Percentiles rank a stretch among this genome's conserved stretches.
Evolutionary conservation across 2,329 filamentous ascomycete genomes (phyloP).

Genomic region (Sclerotinia sclerotiorum): DNA sequence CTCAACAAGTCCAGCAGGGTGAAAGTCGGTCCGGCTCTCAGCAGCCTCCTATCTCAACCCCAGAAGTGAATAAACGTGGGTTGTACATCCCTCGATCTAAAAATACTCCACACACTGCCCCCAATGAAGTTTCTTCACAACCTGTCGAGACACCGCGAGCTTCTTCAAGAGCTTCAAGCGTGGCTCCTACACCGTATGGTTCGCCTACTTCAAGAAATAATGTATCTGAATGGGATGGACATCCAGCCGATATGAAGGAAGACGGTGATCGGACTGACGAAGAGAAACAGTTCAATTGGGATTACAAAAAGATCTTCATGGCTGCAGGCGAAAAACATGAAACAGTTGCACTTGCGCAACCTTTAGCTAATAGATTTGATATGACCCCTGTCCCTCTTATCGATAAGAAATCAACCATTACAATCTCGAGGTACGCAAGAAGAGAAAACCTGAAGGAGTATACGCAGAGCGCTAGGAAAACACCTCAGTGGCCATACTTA

Average conservation of each 20-base stretch:
- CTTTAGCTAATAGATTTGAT: conserved; percentile 46
- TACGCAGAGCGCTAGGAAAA: conserved; percentile 45
- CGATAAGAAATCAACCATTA: conserved; percentile 46
- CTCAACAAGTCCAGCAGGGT: conserved; percentile 17
- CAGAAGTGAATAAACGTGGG: conserved; percentile 12
- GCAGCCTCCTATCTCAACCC: conserved; percentile 20
- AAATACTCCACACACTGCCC: conserved; percentile 11
- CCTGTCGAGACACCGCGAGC: conserved; percentile 10
- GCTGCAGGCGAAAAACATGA: conserved; percentile 42
- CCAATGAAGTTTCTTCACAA: conserved; percentile 19
- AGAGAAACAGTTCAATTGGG: conserved; percentile 43
- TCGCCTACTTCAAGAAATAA: conserved; percentile 20
- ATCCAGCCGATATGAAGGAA: conserved; percentile 23
- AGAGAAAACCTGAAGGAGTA: conserved; percentile 48
- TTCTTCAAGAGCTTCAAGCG: conserved; percentile 27
- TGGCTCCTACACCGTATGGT: conserved; percentile 28
- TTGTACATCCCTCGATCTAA: conserved; percentile 17
- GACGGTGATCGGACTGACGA: conserved; percentile 34
- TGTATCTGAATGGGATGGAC: conserved; percentile 22
- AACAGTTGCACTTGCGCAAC: conserved; percentile 51
- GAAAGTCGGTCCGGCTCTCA: conserved; percentile 14
- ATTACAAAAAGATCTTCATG: conserved; percentile 44
- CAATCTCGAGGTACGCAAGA: conserved; percentile 48
- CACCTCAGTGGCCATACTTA: conserved; percentile 44
- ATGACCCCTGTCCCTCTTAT: conserved; percentile 50